These are phyloP conservation scores for Pachysandra terminalis DNA, from an alignment of 164 flowering plant species.

Conservation along the genomic window DNA sequence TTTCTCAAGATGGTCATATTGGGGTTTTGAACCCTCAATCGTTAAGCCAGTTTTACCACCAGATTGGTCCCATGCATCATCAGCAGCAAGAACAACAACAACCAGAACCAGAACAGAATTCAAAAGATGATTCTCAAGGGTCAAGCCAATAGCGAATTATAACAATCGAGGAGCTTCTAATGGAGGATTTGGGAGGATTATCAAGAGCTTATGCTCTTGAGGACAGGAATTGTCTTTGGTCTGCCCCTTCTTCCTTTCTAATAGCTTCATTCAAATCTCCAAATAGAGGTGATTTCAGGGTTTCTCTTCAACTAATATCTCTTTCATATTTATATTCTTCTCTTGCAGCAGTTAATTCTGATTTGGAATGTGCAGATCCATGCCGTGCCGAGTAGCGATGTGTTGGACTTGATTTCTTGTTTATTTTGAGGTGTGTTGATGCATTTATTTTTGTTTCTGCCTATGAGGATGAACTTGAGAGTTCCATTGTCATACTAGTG, in stretches of 20 bases:
- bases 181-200: constrained; percentile 15
- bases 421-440: constrained; percentile 26
- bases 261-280: constrained; percentile 23
- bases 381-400: constrained; percentile 22
- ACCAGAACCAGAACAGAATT: constrained; percentile 37
- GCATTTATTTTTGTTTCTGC: constrained; percentile 17
- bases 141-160: constrained; percentile 43
- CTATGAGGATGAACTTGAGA: constrained; percentile 7
- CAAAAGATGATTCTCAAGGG: constrained; percentile 78
- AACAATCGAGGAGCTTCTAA: not conserved
- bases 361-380: constrained; percentile 26
- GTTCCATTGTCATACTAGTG: not conserved
- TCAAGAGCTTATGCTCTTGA: constrained; percentile 14
- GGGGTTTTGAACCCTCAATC: constrained; percentile 51
- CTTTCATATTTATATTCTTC: not conserved
- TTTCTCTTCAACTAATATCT: not conserved
- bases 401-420: constrained; percentile 22
- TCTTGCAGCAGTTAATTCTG: constrained; percentile 1
- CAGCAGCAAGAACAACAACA: constrained; percentile 37
- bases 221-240: constrained; percentile 15
- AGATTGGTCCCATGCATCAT: constrained; percentile 32
- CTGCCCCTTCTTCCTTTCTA: constrained; percentile 21
- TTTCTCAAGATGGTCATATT: constrained; percentile 63
- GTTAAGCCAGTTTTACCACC: constrained; percentile 53
- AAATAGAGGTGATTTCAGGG: constrained; percentile 19